Base-by-base conservation (phyloP, 1,284 basidiomycete species). In the Paramarasmius palmivorus region DNA sequence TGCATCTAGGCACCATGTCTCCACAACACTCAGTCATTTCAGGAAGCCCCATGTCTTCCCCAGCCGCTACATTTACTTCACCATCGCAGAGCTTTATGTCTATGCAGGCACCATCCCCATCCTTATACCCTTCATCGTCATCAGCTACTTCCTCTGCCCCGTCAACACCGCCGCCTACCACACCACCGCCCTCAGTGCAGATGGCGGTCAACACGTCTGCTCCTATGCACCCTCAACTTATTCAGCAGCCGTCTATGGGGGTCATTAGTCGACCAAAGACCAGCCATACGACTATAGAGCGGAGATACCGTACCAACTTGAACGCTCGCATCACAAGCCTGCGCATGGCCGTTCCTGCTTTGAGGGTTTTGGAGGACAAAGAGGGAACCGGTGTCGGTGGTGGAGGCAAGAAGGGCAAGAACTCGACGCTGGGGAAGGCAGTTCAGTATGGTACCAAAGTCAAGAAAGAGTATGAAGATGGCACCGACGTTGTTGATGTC, bases 241-340 rank as follows among this genome's bases (percentile, higher is more conserved):
- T 38, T 14, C 53, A 10, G 49, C 59, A 4, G 59, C 64, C 4
- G 8, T 59, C 62, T 3, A 61, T 68, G 29, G 56, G 57, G 19
- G 40, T 69, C 23, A 64, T 71, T 15, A 69, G 72, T 1, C 82
- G 88, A 2, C 83, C 88, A n/a, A 92, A 92, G 70, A 92, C 90
- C 0, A 92, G 90, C 55, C 93, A 95, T 68, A 95, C 93, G 9
- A 93, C 92, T 22, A 95, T 95, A 60, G 93, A 95, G 70, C 83
- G 93, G 14, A 81, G 93, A 29, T 92, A 95, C 64, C 83, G 93
- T 37, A 94, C 93, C 15, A 95, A 95, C 68, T 80, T 95, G 55
- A 95, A 95, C 65, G 90, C 92, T 10, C 86, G 92, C 46, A 95
- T 95, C 41, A 86, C 89, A 54, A 87, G 88, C 52, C 76, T 95